Conservation (phyloP, 352 stramenopile species). For the Pythium diclinum region DNA sequence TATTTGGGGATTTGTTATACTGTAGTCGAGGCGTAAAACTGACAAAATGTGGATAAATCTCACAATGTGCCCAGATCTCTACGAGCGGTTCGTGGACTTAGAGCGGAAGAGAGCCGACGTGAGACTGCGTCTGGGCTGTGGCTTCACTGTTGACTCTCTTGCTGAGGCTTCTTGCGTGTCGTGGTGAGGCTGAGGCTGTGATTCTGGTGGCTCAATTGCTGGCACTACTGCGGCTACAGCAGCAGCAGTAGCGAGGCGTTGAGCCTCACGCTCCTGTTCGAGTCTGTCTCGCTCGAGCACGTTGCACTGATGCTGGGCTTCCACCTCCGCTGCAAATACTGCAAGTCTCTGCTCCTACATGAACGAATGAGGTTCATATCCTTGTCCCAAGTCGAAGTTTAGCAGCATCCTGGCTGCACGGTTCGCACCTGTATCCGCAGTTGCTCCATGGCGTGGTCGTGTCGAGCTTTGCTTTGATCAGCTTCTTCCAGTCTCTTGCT, state of each 20-base stretch:
- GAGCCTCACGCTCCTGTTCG: constrained; percentile 1
- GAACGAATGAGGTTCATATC: background rate
- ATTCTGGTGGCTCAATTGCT: background rate
- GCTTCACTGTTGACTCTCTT: background rate
- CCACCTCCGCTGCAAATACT: constrained; percentile 32
- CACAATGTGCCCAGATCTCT: no score
- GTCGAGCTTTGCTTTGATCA: background rate
- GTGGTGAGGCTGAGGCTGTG: background rate
- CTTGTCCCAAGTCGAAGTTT: background rate
- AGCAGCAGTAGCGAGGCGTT: background rate
- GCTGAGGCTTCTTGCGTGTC: background rate
- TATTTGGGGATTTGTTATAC: background rate
- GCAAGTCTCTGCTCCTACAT: constrained; percentile 23
- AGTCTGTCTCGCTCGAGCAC: constrained; percentile 11
- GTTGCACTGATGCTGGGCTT: constrained; percentile 31
- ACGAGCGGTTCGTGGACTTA: constrained; percentile 3
- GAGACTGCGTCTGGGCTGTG: background rate
- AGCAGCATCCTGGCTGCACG: background rate
- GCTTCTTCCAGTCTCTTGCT: background rate
- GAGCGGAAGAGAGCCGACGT: constrained; percentile 7
- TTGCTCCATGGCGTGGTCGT: background rate
- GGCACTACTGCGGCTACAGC: background rate
- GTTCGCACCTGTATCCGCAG: background rate
- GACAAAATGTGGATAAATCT: no score
- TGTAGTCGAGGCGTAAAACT: no score